Evolutionary conservation across 495 filamentous ascomycete genomes (phyloP), one percentile per base, ranked within the genome.

Genomic region (Talaromyces borbonicus): DNA sequence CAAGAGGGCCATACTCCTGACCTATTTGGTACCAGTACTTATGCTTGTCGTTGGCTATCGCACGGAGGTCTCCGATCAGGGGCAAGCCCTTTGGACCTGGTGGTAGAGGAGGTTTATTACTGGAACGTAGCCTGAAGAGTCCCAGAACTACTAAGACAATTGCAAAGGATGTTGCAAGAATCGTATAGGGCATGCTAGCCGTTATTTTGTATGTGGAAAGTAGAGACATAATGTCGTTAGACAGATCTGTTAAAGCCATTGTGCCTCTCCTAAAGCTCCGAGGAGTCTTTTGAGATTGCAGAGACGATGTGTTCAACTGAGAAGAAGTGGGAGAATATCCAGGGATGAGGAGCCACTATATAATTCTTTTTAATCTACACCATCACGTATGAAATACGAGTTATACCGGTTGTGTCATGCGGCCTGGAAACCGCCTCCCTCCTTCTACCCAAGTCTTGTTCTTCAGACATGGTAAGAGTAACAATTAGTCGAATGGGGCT

Each of bases 71-170:
- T 3, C 61, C 61, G 23, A 65, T 51, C 1, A 65, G 26, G 0
- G 59, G 61, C 2, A 58, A 50, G 23, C 59, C 70, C 69, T 11
- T 43, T 1, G 53, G 53, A 1, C 58, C 56, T 0, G 58, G 58
- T 5, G 56, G 56, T 1, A 60, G 46, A 12, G 44, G 39, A 23
- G 26, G 26, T 11, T 11, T 5, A 29, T 29, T 29, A 11, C 26
- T 5, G 11, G 26, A 29, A 29, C 26, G 26, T 29, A 29, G 26
- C 26, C 11, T 29, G 5, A 11, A 29, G 11, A 11, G 5, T 29
- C 5, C 26, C 6, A 29, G 11, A 11, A 29, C 26, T 6, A 29
- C 26, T 6, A 29, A 29, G 26, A 29, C 11, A 11, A 11, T 6
- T 11, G 11, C 26, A 11, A 29, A 11, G 26, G 26, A 29, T 11